phyloP scores from a whole-genome alignment of 495 filamentous ascomycete genomes.

The Penicillium turbatum region DNA sequence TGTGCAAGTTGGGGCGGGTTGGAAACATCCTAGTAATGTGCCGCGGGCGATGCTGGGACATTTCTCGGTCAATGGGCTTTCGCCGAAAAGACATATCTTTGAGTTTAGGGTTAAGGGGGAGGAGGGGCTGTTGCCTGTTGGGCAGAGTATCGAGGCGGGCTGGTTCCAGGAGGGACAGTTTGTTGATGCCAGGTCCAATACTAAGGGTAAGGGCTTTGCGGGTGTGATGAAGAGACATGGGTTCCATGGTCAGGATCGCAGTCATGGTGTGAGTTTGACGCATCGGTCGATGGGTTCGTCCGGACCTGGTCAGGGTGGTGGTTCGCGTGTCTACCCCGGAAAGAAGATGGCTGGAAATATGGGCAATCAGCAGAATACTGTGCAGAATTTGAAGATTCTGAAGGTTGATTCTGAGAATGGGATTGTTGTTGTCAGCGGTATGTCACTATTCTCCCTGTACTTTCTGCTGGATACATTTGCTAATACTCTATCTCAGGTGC shows the following conservation, averaged over 20 bases:
- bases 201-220: conserved; percentile 83
- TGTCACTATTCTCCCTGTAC: conserved; percentile 5
- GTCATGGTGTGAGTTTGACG: conserved; percentile 88
- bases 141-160: conserved; percentile 66
- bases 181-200: conserved; percentile 76
- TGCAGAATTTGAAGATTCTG: conserved; percentile 85
- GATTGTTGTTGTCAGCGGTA: conserved; percentile 82
- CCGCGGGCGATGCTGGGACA: conserved; percentile 78
- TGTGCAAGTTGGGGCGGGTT: conserved; percentile 82
- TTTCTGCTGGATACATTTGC: neutral
- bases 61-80: conserved; percentile 69
- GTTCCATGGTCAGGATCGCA: conserved; percentile 81
- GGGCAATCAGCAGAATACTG: conserved; percentile 79
- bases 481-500: conserved; percentile 46
- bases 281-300: conserved; percentile 86
- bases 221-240: conserved; percentile 97
- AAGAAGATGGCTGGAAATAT: conserved; percentile 98
- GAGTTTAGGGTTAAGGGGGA: conserved; percentile 80
- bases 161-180: conserved; percentile 91
- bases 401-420: conserved; percentile 81
- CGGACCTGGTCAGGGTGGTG: conserved; percentile 84
- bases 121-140: conserved; percentile 67
- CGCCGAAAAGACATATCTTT: conserved; percentile 72
- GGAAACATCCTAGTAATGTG: conserved; percentile 69
- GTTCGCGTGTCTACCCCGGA: conserved; percentile 85